Evolutionary conservation across 257 asterid species (phyloP).

Genomic region (Fraxinus anomala): DNA sequence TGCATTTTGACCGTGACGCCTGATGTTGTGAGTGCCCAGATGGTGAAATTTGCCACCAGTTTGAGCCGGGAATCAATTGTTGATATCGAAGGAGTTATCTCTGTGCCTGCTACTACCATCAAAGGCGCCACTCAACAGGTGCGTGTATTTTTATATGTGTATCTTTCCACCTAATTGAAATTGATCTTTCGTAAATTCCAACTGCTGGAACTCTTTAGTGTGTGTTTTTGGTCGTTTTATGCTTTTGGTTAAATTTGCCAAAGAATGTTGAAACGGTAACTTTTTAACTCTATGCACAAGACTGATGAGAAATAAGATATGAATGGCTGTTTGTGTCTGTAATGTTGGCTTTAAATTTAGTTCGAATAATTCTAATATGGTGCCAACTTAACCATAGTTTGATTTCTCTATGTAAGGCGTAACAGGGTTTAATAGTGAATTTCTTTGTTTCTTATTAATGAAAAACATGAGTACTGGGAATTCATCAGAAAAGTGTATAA

Average conservation of each 20-base stretch:
- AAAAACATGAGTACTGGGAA: background rate
- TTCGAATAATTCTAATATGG: background rate
- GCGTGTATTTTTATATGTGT: background rate
- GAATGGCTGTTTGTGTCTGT: background rate
- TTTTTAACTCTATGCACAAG: background rate
- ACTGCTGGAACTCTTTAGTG: background rate
- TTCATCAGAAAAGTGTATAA: background rate
- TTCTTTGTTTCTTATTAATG: no score
- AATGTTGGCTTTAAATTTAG: background rate
- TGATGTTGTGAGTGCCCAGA: constrained; percentile 69
- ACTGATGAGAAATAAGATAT: background rate
- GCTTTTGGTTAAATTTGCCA: background rate
- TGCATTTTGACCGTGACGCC: constrained; percentile 65
- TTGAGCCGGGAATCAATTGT: constrained; percentile 73
- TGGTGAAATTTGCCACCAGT: constrained; percentile 72
- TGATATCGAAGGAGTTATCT: constrained; percentile 71
- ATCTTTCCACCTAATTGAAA: background rate
- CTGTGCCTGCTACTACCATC: constrained; percentile 62
- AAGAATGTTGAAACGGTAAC: background rate
- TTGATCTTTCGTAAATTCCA: background rate
- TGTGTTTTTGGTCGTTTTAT: background rate
- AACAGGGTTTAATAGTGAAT: background rate
- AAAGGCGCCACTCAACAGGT: constrained; percentile 91
- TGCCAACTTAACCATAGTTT: background rate
- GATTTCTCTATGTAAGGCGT: background rate